These are phyloP conservation scores for Cardamine chenopodiifolia DNA, from an alignment of 345 rosid genomes.

Conservation along the genomic window DNA sequence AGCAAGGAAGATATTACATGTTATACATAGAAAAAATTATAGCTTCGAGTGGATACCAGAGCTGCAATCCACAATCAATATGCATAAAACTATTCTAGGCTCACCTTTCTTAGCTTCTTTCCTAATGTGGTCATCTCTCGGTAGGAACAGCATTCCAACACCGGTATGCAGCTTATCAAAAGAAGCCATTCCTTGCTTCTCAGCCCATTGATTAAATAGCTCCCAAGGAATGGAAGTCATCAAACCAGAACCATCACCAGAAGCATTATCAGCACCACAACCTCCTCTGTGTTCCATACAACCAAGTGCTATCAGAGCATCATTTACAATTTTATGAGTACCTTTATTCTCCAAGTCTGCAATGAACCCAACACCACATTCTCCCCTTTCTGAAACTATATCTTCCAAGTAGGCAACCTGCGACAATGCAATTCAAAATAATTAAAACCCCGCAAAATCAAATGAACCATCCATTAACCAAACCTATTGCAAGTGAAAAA, in stretches of 20 bases:
- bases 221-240: constrained; percentile 99
- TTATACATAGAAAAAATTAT: neutral
- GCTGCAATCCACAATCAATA: constrained; percentile 15
- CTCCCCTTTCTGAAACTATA: constrained; percentile 90
- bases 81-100: constrained; percentile 15
- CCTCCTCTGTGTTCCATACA: constrained; percentile 99
- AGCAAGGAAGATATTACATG: constrained; percentile 5
- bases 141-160: constrained; percentile 94
- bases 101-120: constrained; percentile 84
- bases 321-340: constrained; percentile 71
- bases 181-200: constrained; percentile 66
- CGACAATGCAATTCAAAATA: constrained; percentile 1
- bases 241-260: constrained; percentile 96
- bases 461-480: neutral
- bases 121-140: constrained; percentile 61
- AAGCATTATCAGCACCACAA: constrained; percentile 97
- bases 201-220: constrained; percentile 78
- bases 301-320: constrained; percentile 89
- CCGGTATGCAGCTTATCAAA: constrained; percentile 86
- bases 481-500: neutral
- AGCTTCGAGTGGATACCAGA: constrained; percentile 8
- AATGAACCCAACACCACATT: constrained; percentile 97
- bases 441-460: neutral
- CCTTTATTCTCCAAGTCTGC: constrained; percentile 84
- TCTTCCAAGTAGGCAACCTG: constrained; percentile 88